These are phyloP conservation scores for Cladosporium austrohemisphaericum DNA, from an alignment of 2,329 filamentous ascomycete genomes.

Conservation along the genomic window DNA sequence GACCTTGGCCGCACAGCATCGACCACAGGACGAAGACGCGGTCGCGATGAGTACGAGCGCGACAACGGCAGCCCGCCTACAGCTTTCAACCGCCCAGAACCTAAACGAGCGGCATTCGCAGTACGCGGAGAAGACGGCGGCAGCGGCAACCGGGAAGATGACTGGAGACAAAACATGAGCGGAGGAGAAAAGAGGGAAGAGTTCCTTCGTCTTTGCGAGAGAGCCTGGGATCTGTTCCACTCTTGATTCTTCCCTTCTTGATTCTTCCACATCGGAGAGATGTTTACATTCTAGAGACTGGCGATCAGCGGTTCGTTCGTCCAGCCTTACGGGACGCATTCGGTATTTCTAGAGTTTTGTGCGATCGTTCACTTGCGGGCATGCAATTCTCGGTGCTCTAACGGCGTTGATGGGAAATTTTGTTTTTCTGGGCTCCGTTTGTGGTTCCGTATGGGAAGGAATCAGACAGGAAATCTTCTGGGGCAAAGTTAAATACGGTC, in stretches of 20 bases:
- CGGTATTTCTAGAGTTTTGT: too few relatives aligned
- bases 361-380: too few relatives aligned
- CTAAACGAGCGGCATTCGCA: conserved; percentile 42
- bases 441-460: too few relatives aligned
- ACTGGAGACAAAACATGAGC: conserved; percentile 74
- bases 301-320: too few relatives aligned
- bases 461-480: too few relatives aligned
- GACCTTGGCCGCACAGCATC: conserved; percentile 38
- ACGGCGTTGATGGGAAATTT: too few relatives aligned
- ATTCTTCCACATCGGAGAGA: too few relatives aligned
- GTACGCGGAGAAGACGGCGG: conserved; percentile 25
- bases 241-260: conserved; percentile 51
- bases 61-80: conserved; percentile 78
- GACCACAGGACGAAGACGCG: conserved; percentile 67
- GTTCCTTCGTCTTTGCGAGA: conserved; percentile 78
- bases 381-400: too few relatives aligned
- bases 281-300: too few relatives aligned
- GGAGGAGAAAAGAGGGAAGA: conserved; percentile 86
- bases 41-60: conserved; percentile 82
- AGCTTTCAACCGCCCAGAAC: conserved; percentile 57
- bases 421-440: too few relatives aligned
- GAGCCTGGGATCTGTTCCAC: conserved; percentile 96
- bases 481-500: too few relatives aligned
- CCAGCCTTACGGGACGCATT: too few relatives aligned
- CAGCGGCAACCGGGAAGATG: conserved; percentile 22